phyloP scores from a whole-genome alignment of 148 eudicot species.

The Rhododendron molle region DNA sequence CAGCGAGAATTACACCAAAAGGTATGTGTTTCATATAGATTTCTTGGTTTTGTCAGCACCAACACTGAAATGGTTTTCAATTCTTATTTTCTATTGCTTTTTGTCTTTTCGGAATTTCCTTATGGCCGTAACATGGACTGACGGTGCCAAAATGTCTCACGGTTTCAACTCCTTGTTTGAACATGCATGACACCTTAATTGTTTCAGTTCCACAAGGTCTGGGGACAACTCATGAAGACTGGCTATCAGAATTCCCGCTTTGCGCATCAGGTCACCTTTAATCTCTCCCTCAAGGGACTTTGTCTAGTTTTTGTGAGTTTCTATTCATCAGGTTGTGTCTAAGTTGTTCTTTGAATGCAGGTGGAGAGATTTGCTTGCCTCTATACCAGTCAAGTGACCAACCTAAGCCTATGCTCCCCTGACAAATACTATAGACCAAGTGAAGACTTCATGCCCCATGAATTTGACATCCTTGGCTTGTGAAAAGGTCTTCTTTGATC shows the following conservation, averaged over 20 bases:
- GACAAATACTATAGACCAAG: constrained; percentile 94
- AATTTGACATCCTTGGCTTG: constrained; percentile 58
- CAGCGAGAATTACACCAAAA: constrained; percentile 71
- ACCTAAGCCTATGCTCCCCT: constrained; percentile 85
- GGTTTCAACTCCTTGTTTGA: background rate
- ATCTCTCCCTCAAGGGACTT: background rate
- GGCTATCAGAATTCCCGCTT: constrained; percentile 97
- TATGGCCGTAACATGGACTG: background rate
- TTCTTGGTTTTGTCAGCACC: background rate
- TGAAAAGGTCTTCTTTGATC: constrained; percentile 13
- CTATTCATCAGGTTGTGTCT: background rate
- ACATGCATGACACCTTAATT: background rate
- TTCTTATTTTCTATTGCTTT: background rate
- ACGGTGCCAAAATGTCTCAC: background rate
- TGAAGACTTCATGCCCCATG: constrained; percentile 98
- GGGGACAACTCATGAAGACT: constrained; percentile 99
- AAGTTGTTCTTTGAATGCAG: constrained; percentile 26
- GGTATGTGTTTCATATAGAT: constrained; percentile 32
- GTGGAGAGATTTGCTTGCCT: constrained; percentile 99
- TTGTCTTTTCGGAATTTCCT: too few species aligned
- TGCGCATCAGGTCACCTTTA: constrained; percentile 77
- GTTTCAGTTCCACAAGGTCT: constrained; percentile 77
- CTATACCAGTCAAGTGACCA: constrained; percentile 84
- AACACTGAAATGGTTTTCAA: background rate
- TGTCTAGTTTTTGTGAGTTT: background rate